Evolutionary conservation across 2,329 filamentous ascomycete species (phyloP).

Genomic region (Rhynchosporium graminicola): DNA sequence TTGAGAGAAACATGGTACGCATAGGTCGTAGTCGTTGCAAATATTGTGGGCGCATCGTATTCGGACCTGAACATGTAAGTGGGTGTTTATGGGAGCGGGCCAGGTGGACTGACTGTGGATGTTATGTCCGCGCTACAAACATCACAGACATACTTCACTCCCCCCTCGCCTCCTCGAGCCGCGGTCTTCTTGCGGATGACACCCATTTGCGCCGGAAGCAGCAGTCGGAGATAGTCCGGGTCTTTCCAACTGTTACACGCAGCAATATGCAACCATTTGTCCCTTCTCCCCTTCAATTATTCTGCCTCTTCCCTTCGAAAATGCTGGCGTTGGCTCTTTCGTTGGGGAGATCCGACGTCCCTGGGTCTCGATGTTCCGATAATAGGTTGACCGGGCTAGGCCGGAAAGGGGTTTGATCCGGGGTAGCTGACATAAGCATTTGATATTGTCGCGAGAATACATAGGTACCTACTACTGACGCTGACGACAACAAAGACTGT

Average conservation of each 20-base stretch:
- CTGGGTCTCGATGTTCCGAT: background rate
- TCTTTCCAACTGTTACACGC: background rate
- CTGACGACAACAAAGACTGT: too few relatives aligned
- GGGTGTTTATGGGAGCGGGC: constrained; percentile 5
- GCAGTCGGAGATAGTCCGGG: background rate
- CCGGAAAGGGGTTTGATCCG: background rate
- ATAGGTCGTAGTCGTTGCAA: constrained; percentile 95
- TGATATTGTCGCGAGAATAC: background rate
- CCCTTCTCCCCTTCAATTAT: background rate
- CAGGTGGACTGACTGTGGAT: constrained; percentile 70
- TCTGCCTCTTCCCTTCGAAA: background rate
- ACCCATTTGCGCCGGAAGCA: constrained; percentile 61
- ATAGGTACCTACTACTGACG: too few relatives aligned
- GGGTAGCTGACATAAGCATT: constrained; percentile 1
- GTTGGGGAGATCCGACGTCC: background rate
- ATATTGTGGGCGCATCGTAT: constrained; percentile 78
- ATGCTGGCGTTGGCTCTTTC: background rate
- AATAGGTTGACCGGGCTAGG: background rate
- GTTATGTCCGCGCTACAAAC: constrained; percentile 96
- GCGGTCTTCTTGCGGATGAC: constrained; percentile 96
- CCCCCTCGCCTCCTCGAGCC: constrained; percentile 79
- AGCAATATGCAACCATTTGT: background rate
- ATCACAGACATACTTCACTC: constrained; percentile 96
- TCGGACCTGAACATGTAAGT: constrained; percentile 64
- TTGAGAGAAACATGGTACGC: constrained; percentile 89